Percentiles rank a stretch among this genome's conserved stretches.
Evolutionary conservation across 2,329 filamentous ascomycete species (phyloP).

Genomic region (Myriosclerotinia curreyana): DNA sequence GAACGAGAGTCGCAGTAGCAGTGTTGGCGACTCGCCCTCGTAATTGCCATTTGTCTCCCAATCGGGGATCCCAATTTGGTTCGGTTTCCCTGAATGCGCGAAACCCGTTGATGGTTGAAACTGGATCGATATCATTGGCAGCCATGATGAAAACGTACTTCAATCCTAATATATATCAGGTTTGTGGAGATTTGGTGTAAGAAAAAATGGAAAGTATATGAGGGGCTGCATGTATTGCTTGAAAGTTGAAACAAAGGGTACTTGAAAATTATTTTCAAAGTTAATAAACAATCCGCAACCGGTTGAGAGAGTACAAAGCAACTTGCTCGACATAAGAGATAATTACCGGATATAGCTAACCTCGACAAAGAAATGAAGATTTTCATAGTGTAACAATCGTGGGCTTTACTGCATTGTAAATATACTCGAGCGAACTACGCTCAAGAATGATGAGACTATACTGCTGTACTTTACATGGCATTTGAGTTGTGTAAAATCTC

Average conservation of each 20-base stretch:
- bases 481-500: background rate
- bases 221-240: background rate
- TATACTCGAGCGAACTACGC: background rate
- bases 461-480: background rate
- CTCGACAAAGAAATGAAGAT: background rate
- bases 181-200: background rate
- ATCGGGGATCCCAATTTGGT: background rate
- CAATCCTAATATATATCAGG: background rate
- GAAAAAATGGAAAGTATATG: background rate
- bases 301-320: slow-evolving; percentile 5
- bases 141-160: background rate
- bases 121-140: background rate
- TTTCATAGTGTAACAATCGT: background rate
- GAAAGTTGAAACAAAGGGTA: slow-evolving; percentile 5
- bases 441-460: background rate
- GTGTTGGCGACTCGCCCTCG: background rate
- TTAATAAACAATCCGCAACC: background rate
- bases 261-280: background rate
- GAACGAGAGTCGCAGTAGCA: background rate
- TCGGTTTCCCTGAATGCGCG: background rate
- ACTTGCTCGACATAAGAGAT: background rate
- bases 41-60: background rate
- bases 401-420: background rate
- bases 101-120: background rate
- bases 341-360: background rate